Evolutionary conservation across 1,139 yeast genomes (phyloP), one percentile per base, ranked within the genome.

Genomic region (Hyphopichia khmerensis): DNA sequence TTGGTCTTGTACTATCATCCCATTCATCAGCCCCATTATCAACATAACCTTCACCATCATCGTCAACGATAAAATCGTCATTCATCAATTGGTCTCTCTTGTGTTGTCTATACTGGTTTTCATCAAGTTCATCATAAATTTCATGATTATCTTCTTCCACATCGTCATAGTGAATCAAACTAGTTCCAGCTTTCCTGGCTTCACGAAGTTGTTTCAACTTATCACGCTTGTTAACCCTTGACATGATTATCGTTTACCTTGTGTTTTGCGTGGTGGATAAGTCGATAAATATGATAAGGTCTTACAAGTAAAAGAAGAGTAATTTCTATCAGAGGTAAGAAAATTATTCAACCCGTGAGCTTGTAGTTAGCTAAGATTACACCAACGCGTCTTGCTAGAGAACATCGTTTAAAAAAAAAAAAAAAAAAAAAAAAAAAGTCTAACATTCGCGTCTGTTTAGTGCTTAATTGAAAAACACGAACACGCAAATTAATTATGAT

Each of bases 1-100:
- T 62, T 13, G 77, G 72, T 41, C 80, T 67, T 9, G 72, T 67
- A 10, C 72, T 64, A 31, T 71, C 79, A 43, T 82, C 90, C 95
- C 96, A 87, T 48, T 89, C 96, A 53, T 91, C 95, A 13, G 77
- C 88, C 41, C 98, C 98, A 39, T 86, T 87, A 55, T 93, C 97
- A 2, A 88, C 91, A 57, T 93, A 93, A 0, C 95, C 95, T 50
- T 83, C 84, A 13, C 96, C 96, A 50, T 85, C 82, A 60, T 93
- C 98, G 57, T 90, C 97, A 2, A 89, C 96, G 39, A 93, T 93
- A 59, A 93, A 93, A 58, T 91, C 96, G 57, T 91, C 97, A 49
- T 87, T 84, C 67, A 89, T 74, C 43, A 93, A 72, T 47, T 90
- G 89, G 45, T 86, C 80, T 51, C 96, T 78, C 57, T 87, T 88